Evolutionary conservation across 1,284 basidiomycete genomes (phyloP).

Genomic region (Heterobasidion annosum): DNA sequence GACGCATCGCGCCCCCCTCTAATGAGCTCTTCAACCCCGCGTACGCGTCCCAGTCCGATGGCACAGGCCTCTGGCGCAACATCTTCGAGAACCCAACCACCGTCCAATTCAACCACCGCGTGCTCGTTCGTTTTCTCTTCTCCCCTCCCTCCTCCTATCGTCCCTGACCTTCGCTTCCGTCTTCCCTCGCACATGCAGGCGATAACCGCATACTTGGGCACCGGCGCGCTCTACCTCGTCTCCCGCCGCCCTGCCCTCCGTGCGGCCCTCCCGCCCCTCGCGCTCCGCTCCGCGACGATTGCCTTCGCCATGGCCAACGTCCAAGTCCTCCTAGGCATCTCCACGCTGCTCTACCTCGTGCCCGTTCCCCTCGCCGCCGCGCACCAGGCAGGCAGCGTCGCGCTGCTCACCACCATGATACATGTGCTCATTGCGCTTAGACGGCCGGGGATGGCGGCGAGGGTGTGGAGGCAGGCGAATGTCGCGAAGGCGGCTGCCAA

Average conservation of each 20-base stretch:
- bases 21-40: constrained; percentile 76
- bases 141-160: not conserved
- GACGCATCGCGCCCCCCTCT: constrained; percentile 71
- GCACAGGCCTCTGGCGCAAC: constrained; percentile 81
- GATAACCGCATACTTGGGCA: constrained; percentile 72
- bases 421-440: constrained; percentile 71
- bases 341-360: constrained; percentile 90
- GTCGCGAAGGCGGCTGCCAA: constrained; percentile 5
- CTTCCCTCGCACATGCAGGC: constrained; percentile 39
- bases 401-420: constrained; percentile 79
- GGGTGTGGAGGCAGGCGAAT: constrained; percentile 42
- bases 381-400: constrained; percentile 93
- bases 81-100: constrained; percentile 97
- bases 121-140: constrained; percentile 53
- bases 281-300: constrained; percentile 51
- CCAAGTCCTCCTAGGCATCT: constrained; percentile 87
- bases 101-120: constrained; percentile 93
- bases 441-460: constrained; percentile 63
- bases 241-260: constrained; percentile 47
- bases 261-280: constrained; percentile 56
- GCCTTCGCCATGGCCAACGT: constrained; percentile 80
- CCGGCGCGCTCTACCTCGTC: constrained; percentile 53
- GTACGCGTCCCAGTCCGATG: constrained; percentile 64
- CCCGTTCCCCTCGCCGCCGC: constrained; percentile 87
- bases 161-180: not conserved